Conservation (phyloP, 2,329 filamentous ascomycete species). For the Rutstroemia sp. region DNA sequence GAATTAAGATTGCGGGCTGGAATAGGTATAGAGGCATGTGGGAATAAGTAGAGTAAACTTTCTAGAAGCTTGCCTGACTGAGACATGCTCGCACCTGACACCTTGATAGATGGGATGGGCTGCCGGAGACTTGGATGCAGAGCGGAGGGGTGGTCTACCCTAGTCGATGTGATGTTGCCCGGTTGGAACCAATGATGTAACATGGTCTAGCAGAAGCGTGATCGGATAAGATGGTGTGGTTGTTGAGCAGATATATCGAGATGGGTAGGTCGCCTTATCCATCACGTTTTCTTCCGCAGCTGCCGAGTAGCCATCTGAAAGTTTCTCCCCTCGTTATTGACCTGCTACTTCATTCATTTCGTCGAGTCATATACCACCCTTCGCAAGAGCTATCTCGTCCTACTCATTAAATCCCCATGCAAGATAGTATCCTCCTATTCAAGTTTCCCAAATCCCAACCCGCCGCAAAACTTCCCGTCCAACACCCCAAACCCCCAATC, state of each 20-base stretch:
- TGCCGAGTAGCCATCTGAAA: too few relatives aligned
- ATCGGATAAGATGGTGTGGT: too few relatives aligned
- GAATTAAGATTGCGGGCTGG: neutral
- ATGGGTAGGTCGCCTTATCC: too few relatives aligned
- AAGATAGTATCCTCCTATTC: too few relatives aligned
- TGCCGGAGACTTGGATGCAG: too few relatives aligned
- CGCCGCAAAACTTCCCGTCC: too few relatives aligned
- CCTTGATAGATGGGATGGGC: neutral
- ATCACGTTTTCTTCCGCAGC: too few relatives aligned
- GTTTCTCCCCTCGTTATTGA: too few relatives aligned
- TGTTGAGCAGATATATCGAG: too few relatives aligned
- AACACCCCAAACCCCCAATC: neutral
- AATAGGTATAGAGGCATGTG: neutral
- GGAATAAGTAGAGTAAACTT: neutral
- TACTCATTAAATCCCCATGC: too few relatives aligned
- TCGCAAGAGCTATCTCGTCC: too few relatives aligned
- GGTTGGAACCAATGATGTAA: slow-evolving; percentile 1
- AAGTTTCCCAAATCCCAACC: neutral
- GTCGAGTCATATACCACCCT: neutral
- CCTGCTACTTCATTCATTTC: neutral
- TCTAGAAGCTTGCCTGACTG: neutral
- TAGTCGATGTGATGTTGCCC: neutral
- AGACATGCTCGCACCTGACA: neutral
- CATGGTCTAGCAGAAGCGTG: neutral
- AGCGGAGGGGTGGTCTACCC: neutral